A percentile compares a stretch with the other conserved stretches of the same genome.
Evolutionary conservation across 805 yeast species (phyloP).

Genomic region (Spathaspora sp.): DNA sequence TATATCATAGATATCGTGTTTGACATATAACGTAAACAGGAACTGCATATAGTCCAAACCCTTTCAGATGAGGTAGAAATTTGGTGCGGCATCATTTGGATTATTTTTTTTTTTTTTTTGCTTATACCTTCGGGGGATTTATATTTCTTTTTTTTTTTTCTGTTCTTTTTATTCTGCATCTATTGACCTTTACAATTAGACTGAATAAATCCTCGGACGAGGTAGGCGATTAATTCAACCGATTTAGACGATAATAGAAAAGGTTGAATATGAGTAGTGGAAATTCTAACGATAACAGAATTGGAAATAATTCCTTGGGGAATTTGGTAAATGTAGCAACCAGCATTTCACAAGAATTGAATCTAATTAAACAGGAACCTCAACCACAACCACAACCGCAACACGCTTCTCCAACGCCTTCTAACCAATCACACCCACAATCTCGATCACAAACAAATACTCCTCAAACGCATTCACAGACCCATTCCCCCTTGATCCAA

Average conservation of each 20-base stretch:
- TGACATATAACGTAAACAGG: too few species aligned
- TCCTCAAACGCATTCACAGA: background rate
- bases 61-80: background rate
- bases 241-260: too few species aligned
- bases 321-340: constrained; percentile 39
- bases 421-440: background rate
- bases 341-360: constrained; percentile 18
- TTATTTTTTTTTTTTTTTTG: background rate
- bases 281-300: background rate
- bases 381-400: constrained; percentile 5
- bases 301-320: constrained; percentile 18
- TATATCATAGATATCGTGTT: background rate
- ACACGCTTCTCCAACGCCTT: background rate
- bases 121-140: background rate
- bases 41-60: background rate
- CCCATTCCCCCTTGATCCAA: background rate
- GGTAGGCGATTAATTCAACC: background rate
- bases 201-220: background rate
- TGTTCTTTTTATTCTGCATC: background rate
- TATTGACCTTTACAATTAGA: background rate
- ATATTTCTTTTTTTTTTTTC: background rate
- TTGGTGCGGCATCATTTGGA: background rate
- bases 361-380: constrained; percentile 21
- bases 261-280: background rate
- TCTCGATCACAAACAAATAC: background rate